Evolutionary conservation across 2,329 filamentous ascomycete species (phyloP).

Genomic region (Penicillium glabrum): DNA sequence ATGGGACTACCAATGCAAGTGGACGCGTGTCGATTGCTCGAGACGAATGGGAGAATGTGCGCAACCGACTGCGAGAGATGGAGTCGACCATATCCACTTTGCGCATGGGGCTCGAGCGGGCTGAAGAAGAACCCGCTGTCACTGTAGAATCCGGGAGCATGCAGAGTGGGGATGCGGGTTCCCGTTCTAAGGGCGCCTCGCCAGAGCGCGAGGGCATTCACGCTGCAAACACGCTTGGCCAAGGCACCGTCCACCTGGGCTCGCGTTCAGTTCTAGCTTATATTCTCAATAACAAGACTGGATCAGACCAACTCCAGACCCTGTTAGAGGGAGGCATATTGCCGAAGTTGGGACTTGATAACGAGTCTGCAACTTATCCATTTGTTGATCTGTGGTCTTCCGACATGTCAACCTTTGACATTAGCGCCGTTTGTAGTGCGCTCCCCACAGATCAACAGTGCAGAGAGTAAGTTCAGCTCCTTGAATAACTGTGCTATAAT

Average conservation of each 20-base stretch:
- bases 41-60: constrained; percentile 46
- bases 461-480: constrained; percentile 41
- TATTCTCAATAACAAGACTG: constrained; percentile 56
- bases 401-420: constrained; percentile 58
- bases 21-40: constrained; percentile 40
- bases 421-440: constrained; percentile 59
- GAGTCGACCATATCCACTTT: constrained; percentile 42
- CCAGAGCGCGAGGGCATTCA: constrained; percentile 58
- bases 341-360: constrained; percentile 63
- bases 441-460: constrained; percentile 60
- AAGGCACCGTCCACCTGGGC: constrained; percentile 62
- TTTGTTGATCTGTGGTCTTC: constrained; percentile 66
- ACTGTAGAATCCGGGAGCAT: constrained; percentile 30
- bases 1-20: constrained; percentile 11
- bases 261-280: constrained; percentile 63
- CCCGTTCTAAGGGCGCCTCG: constrained; percentile 33
- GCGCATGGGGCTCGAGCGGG: constrained; percentile 39
- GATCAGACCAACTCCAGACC: constrained; percentile 51
- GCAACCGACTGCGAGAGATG: constrained; percentile 44
- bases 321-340: constrained; percentile 62
- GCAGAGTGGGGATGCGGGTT: constrained; percentile 31
- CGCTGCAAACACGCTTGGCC: constrained; percentile 59
- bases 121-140: constrained; percentile 30
- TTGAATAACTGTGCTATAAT: neutral
- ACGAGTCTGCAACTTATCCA: constrained; percentile 64